A percentile compares a stretch with the other conserved stretches of the same genome.
phyloP scores from a whole-genome alignment of 1,284 basidiomycete genomes.

The Ceratobasidium sp. region DNA sequence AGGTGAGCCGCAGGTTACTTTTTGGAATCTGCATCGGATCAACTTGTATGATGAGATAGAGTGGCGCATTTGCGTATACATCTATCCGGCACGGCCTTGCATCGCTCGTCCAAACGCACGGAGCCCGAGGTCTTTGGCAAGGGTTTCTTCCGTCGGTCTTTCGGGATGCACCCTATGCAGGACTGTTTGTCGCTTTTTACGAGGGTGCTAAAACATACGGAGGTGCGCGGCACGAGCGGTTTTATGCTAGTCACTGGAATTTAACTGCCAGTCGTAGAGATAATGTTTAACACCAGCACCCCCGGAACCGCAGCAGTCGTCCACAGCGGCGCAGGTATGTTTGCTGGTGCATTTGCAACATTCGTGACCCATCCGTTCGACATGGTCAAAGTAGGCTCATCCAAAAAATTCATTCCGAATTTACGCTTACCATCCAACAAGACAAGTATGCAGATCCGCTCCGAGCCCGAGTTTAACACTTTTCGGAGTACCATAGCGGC shows the following conservation, averaged over 20 bases:
- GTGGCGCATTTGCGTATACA: constrained; percentile 77
- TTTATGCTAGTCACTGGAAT: constrained; percentile 12
- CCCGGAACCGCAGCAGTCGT: constrained; percentile 23
- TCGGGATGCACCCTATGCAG: constrained; percentile 95
- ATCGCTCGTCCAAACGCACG: constrained; percentile 67
- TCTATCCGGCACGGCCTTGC: constrained; percentile 68
- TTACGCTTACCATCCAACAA: constrained; percentile 50
- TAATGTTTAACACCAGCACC: constrained; percentile 20
- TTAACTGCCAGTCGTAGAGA: constrained; percentile 2
- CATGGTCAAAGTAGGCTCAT: constrained; percentile 74
- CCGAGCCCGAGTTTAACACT: constrained; percentile 72
- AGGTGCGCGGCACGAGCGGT: constrained; percentile 55
- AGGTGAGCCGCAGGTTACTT: constrained; percentile 61
- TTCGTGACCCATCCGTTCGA: constrained; percentile 88
- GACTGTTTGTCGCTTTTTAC: constrained; percentile 90
- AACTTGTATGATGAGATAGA: constrained; percentile 57
- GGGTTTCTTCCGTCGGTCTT: constrained; percentile 90
- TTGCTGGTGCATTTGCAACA: constrained; percentile 81
- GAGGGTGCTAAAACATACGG: constrained; percentile 80
- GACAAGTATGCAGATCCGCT: constrained; percentile 89
- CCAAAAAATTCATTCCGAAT: not conserved
- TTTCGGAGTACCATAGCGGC: constrained; percentile 67
- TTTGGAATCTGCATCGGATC: not conserved
- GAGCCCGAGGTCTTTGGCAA: constrained; percentile 83
- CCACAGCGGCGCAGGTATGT: constrained; percentile 46